Base-by-base conservation (phyloP, 352 stramenopile genomes). In the Pythium aquatile region DNA sequence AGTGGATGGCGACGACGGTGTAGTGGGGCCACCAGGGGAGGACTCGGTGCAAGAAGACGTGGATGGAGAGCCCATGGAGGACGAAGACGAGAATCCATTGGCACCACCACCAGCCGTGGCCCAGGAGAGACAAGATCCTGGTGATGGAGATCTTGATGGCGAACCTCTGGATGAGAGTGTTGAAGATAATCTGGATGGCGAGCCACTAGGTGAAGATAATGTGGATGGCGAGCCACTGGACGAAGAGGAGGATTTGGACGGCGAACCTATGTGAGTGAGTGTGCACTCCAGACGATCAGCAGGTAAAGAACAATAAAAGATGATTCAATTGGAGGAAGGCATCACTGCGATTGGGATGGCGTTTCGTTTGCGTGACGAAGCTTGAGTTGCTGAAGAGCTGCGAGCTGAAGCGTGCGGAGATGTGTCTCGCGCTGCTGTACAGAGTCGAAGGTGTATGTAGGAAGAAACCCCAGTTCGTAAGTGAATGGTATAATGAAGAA, bases 341-440 rank as follows among this genome's bases (percentile, higher is more conserved):
- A 64, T 78, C 49, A 35, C 76, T 46, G 1, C 52, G 1, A 40
- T 65, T 30, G 10, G n/a, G 35, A 20, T 44, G 59, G 35, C 3
- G 54, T 39, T 47, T 29, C 11, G 44, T 55, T n/a, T 30, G 40
- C 8, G 30, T 48, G 13, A 16, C n/a, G 40, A 13, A 37, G 9
- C 46, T 55, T 35, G 48, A 39, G 30, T 5, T 60, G 75, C 14
- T 78, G 73, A 49, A 88, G 55, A 28, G 84, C 68, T 42, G 74
- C 69, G 53, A 90, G 40, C 57, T 90, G 80, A 17, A 88, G 69
- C 13, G 79, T 84, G 13, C 74, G 76, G 39, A 87, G 54, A 59
- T 88, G 79, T 2, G 69, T 79, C 61, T 91, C 82, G 42, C 82
- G 76, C 65, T 85, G 76, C 47, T 79, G 81, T 90, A 46, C 8